phyloP scores from a whole-genome alignment of 768 basidiomycete genomes.

The Piloderma croceum region DNA sequence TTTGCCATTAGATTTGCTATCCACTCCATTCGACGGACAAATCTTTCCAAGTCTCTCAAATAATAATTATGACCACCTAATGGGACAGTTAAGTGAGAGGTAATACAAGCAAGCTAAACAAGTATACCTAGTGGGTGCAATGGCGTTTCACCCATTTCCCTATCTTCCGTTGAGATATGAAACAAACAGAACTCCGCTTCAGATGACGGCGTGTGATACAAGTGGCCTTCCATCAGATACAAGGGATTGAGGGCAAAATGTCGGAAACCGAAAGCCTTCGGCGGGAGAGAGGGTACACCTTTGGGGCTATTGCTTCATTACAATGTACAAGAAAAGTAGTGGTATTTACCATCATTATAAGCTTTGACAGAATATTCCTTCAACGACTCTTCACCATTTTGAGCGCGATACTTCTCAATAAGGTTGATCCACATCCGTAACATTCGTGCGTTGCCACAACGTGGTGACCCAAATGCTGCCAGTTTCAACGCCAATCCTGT shows the following conservation, averaged over 20 bases:
- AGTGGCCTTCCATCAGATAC: conserved; percentile 41
- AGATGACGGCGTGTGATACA: conserved; percentile 42
- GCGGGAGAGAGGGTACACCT: conserved; percentile 60
- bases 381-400: conserved; percentile 33
- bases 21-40: conserved; percentile 38
- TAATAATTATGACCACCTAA: conserved; percentile 63
- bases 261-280: conserved; percentile 42
- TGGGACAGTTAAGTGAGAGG: too few species aligned
- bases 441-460: conserved; percentile 41
- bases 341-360: conserved; percentile 48
- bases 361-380: conserved; percentile 47
- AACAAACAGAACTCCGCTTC: conserved; percentile 47
- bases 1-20: conserved; percentile 31
- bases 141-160: conserved; percentile 11
- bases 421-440: conserved; percentile 37
- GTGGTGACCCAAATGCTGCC: conserved; percentile 46
- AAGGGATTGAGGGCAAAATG: conserved; percentile 46
- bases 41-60: conserved; percentile 48
- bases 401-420: conserved; percentile 27
- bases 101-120: too few species aligned
- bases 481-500: conserved; percentile 33
- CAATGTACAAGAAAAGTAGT: not conserved
- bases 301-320: conserved; percentile 3
- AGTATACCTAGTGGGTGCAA: too few species aligned
- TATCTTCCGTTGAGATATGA: conserved; percentile 9